These are phyloP conservation scores for Selaginella tamariscina DNA, from an alignment of 75 land plant genomes.

Conservation along the genomic window DNA sequence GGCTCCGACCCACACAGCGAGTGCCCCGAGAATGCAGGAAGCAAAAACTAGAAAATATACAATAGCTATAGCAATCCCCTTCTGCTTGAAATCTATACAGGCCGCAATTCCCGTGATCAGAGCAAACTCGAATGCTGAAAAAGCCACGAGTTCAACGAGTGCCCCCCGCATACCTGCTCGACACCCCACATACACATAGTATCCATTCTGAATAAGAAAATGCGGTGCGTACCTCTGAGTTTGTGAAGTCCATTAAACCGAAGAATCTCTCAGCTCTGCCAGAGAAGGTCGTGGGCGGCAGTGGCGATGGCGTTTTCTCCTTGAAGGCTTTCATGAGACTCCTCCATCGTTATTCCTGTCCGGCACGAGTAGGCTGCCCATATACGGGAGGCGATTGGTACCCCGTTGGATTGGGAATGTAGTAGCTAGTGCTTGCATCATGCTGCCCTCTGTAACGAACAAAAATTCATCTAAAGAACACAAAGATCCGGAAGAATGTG, in stretches of 20 bases:
- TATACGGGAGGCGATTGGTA: background rate
- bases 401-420: background rate
- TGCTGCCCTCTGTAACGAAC: background rate
- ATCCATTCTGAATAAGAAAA: too few species aligned
- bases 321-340: background rate
- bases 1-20: background rate
- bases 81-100: background rate
- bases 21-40: background rate
- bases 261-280: background rate
- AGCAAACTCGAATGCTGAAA: background rate
- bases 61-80: background rate
- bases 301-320: background rate
- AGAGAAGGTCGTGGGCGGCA: background rate
- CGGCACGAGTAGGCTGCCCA: background rate
- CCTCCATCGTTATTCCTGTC: background rate
- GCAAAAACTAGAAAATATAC: background rate
- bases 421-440: background rate
- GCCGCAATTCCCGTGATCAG: background rate
- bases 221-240: background rate
- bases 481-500: background rate
- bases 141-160: background rate
- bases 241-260: background rate
- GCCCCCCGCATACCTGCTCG: slow-evolving; percentile 8
- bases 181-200: too few species aligned
- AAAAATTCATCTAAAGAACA: background rate